Conservation (phyloP, 441 rosid species). For the Sinapis alba region DNA sequence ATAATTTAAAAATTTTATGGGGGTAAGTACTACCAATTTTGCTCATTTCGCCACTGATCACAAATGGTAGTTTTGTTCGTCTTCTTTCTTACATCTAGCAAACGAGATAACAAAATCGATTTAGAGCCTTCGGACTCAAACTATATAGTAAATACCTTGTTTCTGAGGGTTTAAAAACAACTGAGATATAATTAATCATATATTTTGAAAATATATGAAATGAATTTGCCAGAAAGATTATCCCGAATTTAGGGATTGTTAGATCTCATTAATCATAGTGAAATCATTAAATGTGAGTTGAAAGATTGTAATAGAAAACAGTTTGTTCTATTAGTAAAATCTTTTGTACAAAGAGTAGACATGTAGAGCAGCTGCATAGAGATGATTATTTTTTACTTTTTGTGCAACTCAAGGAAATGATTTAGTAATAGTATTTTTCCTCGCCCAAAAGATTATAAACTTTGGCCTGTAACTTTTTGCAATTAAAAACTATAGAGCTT, state of each 20-base stretch:
- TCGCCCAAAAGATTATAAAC: neutral
- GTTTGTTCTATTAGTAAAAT: neutral
- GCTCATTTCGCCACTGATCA: too few species aligned
- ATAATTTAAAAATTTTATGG: too few species aligned
- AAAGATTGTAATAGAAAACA: neutral
- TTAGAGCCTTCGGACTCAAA: too few species aligned
- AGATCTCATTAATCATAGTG: neutral
- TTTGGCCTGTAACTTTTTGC: neutral
- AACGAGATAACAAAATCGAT: neutral
- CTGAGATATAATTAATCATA: neutral
- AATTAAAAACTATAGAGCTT: too few species aligned
- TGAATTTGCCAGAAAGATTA: neutral
- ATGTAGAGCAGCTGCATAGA: too few species aligned
- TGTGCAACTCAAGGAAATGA: too few species aligned
- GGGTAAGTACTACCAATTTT: too few species aligned
- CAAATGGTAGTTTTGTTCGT: neutral
- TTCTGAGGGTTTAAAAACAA: too few species aligned
- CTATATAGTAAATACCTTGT: too few species aligned
- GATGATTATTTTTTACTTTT: too few species aligned
- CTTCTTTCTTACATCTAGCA: neutral
- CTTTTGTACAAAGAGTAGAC: too few species aligned
- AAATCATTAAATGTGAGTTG: neutral
- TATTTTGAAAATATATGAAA: slow-evolving; percentile 2
- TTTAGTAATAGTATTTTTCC: too few species aligned
- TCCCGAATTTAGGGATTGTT: neutral